Conservation (phyloP, 2,329 filamentous ascomycete genomes). For the Coniochaeta ligniaria region DNA sequence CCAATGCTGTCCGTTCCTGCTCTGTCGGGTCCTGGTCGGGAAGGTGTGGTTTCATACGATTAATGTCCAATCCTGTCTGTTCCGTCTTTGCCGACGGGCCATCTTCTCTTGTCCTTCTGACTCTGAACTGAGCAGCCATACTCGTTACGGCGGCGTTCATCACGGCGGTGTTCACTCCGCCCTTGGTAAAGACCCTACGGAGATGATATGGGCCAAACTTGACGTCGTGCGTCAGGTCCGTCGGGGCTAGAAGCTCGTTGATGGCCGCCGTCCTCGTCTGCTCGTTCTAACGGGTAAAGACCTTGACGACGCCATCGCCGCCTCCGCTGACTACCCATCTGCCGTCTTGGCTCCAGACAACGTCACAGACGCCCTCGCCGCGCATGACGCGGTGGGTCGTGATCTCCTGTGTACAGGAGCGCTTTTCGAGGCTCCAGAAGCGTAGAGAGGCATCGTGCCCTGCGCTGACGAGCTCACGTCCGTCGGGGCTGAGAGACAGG, state of each 20-base stretch:
- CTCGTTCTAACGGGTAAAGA: conserved; percentile 54
- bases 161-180: not conserved
- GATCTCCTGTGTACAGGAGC: conserved; percentile 91
- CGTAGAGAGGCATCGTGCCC: conserved; percentile 92
- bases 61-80: not conserved
- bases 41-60: not conserved
- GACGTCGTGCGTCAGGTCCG: not conserved
- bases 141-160: not conserved
- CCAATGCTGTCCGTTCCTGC: not conserved
- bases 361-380: conserved; percentile 88
- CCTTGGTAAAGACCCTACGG: not conserved
- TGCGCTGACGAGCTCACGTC: conserved; percentile 87
- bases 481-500: conserved; percentile 86
- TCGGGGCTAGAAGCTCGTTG: not conserved
- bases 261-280: not conserved
- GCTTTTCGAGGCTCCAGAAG: conserved; percentile 96
- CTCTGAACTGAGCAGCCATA: not conserved
- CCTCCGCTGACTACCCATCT: conserved; percentile 91
- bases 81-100: not conserved
- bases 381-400: conserved; percentile 90
- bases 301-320: conserved; percentile 93
- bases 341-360: conserved; percentile 93
- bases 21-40: not conserved
- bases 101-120: not conserved
- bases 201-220: not conserved